These are phyloP conservation scores for Cystobasidium pallidum DNA, from an alignment of 1,284 basidiomycete genomes.

Conservation along the genomic window DNA sequence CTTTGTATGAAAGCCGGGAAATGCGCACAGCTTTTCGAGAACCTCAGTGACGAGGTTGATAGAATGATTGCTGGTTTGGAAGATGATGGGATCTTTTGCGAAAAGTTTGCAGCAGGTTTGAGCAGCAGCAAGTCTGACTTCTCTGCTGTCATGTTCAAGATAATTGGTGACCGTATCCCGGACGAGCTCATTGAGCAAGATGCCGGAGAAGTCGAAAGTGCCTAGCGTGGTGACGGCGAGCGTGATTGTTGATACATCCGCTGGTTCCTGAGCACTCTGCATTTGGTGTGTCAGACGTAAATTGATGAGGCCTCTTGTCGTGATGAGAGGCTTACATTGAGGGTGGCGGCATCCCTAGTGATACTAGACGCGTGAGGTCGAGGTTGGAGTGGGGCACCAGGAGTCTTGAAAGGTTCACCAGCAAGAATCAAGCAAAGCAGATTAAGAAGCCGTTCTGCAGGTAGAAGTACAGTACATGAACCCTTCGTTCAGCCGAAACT, in stretches of 20 bases:
- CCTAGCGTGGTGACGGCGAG: constrained; percentile 87
- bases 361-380: constrained; percentile 32
- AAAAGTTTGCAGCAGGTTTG: constrained; percentile 90
- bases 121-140: constrained; percentile 88
- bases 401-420: constrained; percentile 79
- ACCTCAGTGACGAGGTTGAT: constrained; percentile 98
- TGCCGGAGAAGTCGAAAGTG: constrained; percentile 85
- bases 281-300: not conserved
- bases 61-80: constrained; percentile 92
- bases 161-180: constrained; percentile 90
- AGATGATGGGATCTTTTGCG: constrained; percentile 93
- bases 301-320: no score
- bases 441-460: constrained; percentile 79
- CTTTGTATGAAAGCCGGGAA: not conserved
- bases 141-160: constrained; percentile 86
- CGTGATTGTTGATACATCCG: constrained; percentile 69
- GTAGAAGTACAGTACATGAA: no score
- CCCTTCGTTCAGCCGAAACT: no score
- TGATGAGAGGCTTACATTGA: constrained; percentile 18
- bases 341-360: constrained; percentile 27
- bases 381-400: constrained; percentile 65
- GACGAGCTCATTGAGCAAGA: constrained; percentile 95
- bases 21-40: constrained; percentile 75
- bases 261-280: constrained; percentile 44
- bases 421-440: constrained; percentile 76